phyloP scores from a whole-genome alignment of 495 filamentous ascomycete species.

The Penicillium goetzii region DNA sequence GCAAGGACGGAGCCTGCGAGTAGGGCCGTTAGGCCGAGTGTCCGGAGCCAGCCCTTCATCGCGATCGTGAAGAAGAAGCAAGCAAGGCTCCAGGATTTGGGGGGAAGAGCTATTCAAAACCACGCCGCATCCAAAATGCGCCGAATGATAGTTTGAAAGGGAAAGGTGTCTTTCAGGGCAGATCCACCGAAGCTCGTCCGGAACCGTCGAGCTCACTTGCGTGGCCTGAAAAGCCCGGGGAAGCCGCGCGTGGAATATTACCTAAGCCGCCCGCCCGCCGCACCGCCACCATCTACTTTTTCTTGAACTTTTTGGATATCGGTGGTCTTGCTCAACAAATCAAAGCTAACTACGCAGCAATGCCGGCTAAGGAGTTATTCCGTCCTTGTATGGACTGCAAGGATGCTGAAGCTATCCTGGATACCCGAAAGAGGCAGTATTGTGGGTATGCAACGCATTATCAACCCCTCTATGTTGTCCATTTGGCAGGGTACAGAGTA shows the following conservation, averaged over 20 bases:
- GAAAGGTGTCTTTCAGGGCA: conserved; percentile 7
- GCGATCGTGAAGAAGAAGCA: conserved; percentile 37
- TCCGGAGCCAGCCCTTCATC: conserved; percentile 60
- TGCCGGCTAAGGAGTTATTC: conserved; percentile 45
- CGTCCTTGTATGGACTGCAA: conserved; percentile 48
- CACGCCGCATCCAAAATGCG: conserved; percentile 23
- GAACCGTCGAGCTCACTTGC: conserved; percentile 32
- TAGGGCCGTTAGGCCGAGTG: conserved; percentile 53
- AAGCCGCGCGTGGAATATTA: conserved; percentile 41
- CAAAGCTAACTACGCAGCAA: conserved; percentile 18
- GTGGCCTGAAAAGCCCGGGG: conserved; percentile 36
- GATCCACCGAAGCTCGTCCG: conserved; percentile 16
- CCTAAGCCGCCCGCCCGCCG: conserved; percentile 30
- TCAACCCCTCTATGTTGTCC: conserved; percentile 12
- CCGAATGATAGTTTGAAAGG: conserved; percentile 17
- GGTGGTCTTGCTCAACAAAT: conserved; percentile 16
- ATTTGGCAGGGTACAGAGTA: conserved; percentile 9
- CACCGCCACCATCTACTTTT: conserved; percentile 24
- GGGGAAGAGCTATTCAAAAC: conserved; percentile 13
- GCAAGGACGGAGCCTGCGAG: conserved; percentile 58
- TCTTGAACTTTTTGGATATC: conserved; percentile 10
- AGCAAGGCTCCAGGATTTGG: conserved; percentile 33
- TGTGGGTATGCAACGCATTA: conserved; percentile 46
- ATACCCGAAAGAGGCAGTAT: conserved; percentile 47
- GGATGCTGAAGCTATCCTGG: conserved; percentile 40